Conservation (phyloP, 805 yeast species). For the Cyberlindnera euphorbiae region DNA sequence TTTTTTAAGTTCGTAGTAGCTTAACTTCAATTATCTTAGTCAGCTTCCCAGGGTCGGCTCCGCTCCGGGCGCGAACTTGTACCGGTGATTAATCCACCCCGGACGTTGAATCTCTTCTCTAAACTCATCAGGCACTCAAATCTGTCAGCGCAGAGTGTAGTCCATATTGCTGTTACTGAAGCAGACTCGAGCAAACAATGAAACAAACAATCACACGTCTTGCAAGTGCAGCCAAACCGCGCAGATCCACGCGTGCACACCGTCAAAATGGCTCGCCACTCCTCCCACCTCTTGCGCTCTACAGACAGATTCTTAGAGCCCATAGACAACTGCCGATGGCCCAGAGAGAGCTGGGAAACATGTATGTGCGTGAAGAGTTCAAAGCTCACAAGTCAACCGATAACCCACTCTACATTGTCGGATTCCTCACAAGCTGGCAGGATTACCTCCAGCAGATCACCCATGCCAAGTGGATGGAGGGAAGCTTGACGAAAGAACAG, state of each 20-base stretch:
- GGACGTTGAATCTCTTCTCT: no score
- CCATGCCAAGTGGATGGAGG: conserved; percentile 60
- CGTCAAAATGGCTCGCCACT: conserved; percentile 39
- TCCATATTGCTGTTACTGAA: no score
- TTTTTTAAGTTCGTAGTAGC: no score
- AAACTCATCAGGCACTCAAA: no score
- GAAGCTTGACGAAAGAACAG: conserved; percentile 54
- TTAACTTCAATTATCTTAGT: no score
- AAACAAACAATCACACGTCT: conserved; percentile 2
- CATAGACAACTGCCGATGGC: conserved; percentile 64
- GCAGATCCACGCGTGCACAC: conserved; percentile 9
- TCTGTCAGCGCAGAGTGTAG: no score
- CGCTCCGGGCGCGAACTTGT: no score
- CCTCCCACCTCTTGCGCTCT: conserved; percentile 77
- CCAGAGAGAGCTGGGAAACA: conserved; percentile 79
- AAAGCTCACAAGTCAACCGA: conserved; percentile 75
- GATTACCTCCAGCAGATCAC: conserved; percentile 61
- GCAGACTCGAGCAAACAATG: no score
- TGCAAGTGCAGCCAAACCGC: conserved; percentile 9
- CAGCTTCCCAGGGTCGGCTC: no score
- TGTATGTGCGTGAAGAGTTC: conserved; percentile 86
- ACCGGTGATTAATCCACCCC: no score
- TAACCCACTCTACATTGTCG: conserved; percentile 91
- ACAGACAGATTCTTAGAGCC: conserved; percentile 76
- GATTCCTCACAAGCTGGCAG: conserved; percentile 94